These are phyloP conservation scores for Naegleria lovaniensis DNA, from an alignment of 208 protist species.

Conservation along the genomic window DNA sequence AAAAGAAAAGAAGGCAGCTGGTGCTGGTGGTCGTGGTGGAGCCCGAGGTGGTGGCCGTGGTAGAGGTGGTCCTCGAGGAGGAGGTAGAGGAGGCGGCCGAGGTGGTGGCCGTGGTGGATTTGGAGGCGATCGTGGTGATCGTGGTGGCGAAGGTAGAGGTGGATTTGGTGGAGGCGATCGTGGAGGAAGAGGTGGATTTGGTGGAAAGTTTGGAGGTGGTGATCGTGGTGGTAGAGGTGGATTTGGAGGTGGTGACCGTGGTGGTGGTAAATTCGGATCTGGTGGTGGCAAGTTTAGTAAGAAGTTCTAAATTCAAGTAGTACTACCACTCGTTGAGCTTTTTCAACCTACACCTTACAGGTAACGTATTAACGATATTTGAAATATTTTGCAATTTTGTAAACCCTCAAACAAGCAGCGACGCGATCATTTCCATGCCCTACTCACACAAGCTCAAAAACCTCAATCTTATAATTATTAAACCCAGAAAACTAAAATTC, in stretches of 20 bases:
- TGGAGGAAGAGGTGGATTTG: not conserved
- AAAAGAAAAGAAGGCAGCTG: constrained; percentile 17
- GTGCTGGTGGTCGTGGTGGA: not conserved
- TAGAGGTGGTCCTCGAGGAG: not conserved
- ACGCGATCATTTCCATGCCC: too few relatives aligned
- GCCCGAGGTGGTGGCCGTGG: not conserved
- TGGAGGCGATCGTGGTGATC: not conserved
- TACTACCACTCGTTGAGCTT: not conserved
- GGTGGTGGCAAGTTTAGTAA: not conserved
- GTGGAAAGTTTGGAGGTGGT: not conserved
- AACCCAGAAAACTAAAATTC: too few relatives aligned
- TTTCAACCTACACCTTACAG: too few relatives aligned
- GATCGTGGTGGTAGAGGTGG: not conserved
- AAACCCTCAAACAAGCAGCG: too few relatives aligned
- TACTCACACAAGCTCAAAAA: too few relatives aligned
- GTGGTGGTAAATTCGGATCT: not conserved
- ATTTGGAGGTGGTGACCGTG: not conserved
- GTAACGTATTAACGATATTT: too few relatives aligned
- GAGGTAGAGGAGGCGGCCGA: not conserved
- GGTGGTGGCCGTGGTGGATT: not conserved
- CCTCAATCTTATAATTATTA: too few relatives aligned
- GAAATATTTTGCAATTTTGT: too few relatives aligned
- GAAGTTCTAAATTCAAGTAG: not conserved
- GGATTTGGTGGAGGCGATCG: not conserved
- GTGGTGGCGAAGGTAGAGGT: not conserved